phyloP scores from a whole-genome alignment of 805 yeast genomes.

The Teunomyces funiuensis region DNA sequence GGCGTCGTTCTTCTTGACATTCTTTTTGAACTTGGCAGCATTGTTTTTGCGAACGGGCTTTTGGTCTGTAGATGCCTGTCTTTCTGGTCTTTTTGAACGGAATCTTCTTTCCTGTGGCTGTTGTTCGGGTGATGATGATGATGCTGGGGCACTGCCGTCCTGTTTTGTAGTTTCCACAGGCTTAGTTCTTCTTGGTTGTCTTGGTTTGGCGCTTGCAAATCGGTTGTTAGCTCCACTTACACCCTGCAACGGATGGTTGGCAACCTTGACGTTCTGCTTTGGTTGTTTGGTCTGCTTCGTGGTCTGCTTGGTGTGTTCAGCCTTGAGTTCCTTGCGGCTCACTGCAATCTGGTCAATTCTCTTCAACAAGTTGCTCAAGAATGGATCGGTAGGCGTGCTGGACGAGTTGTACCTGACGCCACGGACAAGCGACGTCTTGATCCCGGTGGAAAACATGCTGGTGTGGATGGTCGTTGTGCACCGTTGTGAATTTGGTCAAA shows the following conservation, averaged over 20 bases:
- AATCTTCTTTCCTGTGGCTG: not conserved
- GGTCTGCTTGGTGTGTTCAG: constrained; percentile 1
- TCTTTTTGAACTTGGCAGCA: constrained; percentile 2
- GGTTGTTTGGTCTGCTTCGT: not conserved
- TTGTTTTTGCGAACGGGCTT: constrained; percentile 5
- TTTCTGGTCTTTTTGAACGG: constrained; percentile 8
- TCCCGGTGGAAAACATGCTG: constrained; percentile 2
- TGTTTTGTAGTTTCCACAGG: constrained; percentile 7
- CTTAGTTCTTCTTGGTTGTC: constrained; percentile 6
- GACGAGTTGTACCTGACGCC: constrained; percentile 10
- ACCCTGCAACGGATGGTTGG: constrained; percentile 3
- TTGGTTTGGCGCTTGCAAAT: constrained; percentile 1
- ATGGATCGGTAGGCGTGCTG: constrained; percentile 11
- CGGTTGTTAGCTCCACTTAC: not conserved
- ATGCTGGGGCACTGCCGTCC: not conserved
- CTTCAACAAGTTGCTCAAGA: constrained; percentile 36
- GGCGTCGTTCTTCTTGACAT: not conserved
- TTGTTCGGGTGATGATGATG: not conserved
- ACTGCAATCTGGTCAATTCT: constrained; percentile 35
- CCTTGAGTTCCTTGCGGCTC: constrained; percentile 11
- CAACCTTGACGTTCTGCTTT: constrained; percentile 1
- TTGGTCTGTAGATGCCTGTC: not conserved
- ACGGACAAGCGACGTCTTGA: constrained; percentile 3
- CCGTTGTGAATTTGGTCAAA: constrained; percentile 1
- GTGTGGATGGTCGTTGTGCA: not conserved